phyloP scores from a whole-genome alignment of 2,329 filamentous ascomycete genomes.

The Xylaria sp. region DNA sequence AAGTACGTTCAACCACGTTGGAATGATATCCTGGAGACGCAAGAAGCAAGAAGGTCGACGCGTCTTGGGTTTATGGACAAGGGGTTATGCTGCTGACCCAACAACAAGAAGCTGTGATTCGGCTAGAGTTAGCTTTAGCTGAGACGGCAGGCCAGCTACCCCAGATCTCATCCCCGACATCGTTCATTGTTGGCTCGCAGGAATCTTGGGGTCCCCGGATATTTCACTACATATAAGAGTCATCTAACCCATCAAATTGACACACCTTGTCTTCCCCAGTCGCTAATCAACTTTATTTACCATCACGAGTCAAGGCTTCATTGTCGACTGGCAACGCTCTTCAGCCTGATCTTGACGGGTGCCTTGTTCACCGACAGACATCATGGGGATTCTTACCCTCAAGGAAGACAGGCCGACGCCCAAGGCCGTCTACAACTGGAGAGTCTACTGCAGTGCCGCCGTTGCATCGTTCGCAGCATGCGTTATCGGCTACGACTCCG shows the following conservation, averaged over 20 bases:
- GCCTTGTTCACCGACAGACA: constrained; percentile 21
- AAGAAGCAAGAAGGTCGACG: neutral
- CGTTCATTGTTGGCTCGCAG: neutral
- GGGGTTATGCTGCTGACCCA: neutral
- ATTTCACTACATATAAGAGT: constrained; percentile 10
- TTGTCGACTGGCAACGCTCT: neutral
- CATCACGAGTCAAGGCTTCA: neutral
- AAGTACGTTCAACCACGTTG: constrained; percentile 20
- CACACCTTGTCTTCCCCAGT: neutral
- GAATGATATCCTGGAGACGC: neutral
- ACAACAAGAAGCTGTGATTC: neutral
- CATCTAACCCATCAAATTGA: neutral
- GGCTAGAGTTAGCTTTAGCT: neutral
- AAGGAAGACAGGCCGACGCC: constrained; percentile 64
- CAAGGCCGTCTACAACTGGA: constrained; percentile 64
- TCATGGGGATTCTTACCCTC: constrained; percentile 55
- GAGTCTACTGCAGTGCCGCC: constrained; percentile 60
- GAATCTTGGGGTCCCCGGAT: constrained; percentile 18
- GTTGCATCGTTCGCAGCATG: constrained; percentile 62
- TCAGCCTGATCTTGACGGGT: neutral
- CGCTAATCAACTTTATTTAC: neutral
- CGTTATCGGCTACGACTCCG: constrained; percentile 68
- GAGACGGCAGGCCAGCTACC: constrained; percentile 2
- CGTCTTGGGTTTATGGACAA: too few relatives aligned
- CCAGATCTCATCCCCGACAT: constrained; percentile 18